Conservation (phyloP, 2,329 filamentous ascomycete genomes). For the Teratosphaeria viscida region DNA sequence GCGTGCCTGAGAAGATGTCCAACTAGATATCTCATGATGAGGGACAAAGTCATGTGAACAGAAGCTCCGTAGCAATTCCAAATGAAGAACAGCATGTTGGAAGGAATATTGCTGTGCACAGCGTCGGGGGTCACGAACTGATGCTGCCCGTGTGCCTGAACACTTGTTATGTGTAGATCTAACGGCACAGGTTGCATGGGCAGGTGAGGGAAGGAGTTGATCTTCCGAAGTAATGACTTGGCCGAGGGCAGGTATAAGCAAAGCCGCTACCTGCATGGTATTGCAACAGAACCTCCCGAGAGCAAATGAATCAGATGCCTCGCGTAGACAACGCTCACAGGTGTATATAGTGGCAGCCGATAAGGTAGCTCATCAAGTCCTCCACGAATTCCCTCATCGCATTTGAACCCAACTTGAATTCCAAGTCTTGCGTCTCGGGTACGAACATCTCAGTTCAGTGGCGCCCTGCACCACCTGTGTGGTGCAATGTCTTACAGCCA, state of each 20-base stretch:
- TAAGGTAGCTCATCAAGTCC: neutral
- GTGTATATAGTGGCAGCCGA: neutral
- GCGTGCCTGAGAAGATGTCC: constrained; percentile 15
- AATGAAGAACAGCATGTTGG: neutral
- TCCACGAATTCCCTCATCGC: neutral
- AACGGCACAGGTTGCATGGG: no score
- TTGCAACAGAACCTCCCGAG: no score
- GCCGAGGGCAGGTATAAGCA: no score
- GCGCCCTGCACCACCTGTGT: neutral
- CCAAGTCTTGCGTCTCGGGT: neutral
- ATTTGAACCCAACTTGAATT: neutral
- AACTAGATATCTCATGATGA: constrained; percentile 2
- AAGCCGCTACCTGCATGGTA: no score
- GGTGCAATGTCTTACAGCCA: neutral
- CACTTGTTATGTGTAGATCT: no score
- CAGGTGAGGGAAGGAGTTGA: no score
- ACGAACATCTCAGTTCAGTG: neutral
- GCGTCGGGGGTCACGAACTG: no score
- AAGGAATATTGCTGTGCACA: neutral
- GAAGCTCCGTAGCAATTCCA: neutral
- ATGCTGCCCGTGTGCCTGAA: no score
- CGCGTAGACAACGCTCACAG: no score
- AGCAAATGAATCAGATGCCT: no score
- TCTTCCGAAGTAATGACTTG: no score
- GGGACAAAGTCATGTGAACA: neutral